Evolutionary conservation across 495 filamentous ascomycete species (phyloP).

Genomic region (Corynascus novoguineensis): DNA sequence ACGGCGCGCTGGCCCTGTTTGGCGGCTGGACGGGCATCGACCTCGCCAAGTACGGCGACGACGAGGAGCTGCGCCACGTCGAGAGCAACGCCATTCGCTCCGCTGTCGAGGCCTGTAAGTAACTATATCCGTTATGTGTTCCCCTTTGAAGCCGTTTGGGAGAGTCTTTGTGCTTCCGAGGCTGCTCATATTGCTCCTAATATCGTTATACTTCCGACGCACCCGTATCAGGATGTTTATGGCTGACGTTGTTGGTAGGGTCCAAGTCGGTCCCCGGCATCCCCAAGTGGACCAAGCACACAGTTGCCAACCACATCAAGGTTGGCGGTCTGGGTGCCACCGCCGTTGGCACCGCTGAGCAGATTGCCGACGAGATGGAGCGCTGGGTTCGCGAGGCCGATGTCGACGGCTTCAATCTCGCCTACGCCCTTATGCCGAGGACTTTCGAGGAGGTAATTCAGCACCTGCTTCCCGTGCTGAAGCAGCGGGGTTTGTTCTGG

Average conservation of each 20-base stretch:
- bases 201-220: too few species aligned
- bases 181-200: too few species aligned
- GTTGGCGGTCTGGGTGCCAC: conserved; percentile 54
- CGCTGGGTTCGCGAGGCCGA: conserved; percentile 43
- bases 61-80: conserved; percentile 54
- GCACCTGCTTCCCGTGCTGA: conserved; percentile 54
- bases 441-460: conserved; percentile 61
- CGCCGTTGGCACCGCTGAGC: conserved; percentile 41
- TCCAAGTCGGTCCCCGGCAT: conserved; percentile 35
- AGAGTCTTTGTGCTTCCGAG: too few species aligned
- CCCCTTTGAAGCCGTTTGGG: too few species aligned
- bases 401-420: conserved; percentile 51
- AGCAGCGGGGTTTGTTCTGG: conserved; percentile 50
- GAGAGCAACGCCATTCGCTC: conserved; percentile 58
- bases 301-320: conserved; percentile 53
- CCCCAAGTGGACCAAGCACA: conserved; percentile 58
- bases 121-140: too few species aligned
- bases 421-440: conserved; percentile 55
- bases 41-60: conserved; percentile 46
- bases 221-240: too few species aligned
- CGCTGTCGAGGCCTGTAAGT: conserved; percentile 40
- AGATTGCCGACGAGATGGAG: conserved; percentile 48
- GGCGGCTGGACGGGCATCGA: conserved; percentile 61
- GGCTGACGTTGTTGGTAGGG: too few species aligned
- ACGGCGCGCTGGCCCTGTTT: conserved; percentile 55